Evolutionary conservation across 2,329 filamentous ascomycete genomes (phyloP).

Genomic region (Graphiopsis chlorocephala): DNA sequence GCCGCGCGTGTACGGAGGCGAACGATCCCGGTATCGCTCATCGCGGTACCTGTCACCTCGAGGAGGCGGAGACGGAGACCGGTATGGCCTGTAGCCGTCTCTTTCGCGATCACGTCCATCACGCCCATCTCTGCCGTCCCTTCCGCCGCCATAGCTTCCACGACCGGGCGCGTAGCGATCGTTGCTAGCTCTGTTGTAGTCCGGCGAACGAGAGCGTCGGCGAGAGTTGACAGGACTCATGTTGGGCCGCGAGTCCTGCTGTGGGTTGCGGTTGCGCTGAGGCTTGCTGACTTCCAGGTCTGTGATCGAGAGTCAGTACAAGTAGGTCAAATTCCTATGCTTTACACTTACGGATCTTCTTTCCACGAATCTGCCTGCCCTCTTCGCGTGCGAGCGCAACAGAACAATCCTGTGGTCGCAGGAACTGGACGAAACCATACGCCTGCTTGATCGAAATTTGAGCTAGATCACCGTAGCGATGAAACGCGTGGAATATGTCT

Average conservation of each 20-base stretch:
- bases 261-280: conserved; percentile 54
- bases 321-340: conserved; percentile 6
- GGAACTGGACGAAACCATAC: conserved; percentile 94
- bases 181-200: conserved; percentile 50
- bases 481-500: conserved; percentile 89
- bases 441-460: conserved; percentile 96
- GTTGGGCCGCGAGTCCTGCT: conserved; percentile 15
- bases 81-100: conserved; percentile 57
- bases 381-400: conserved; percentile 75
- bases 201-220: conserved; percentile 60
- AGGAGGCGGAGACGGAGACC: conserved; percentile 45
- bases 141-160: conserved; percentile 43
- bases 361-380: conserved; percentile 77
- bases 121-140: conserved; percentile 41
- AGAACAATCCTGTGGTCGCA: conserved; percentile 70
- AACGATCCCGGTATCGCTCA: conserved; percentile 33
- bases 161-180: conserved; percentile 6
- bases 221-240: conserved; percentile 21
- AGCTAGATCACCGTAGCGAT: conserved; percentile 78
- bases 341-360: conserved; percentile 81
- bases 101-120: conserved; percentile 35
- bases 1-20: conserved; percentile 44
- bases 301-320: conserved; percentile 41
- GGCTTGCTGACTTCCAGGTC: conserved; percentile 88
- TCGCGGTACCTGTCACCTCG: conserved; percentile 25